A percentile compares a stretch with the other conserved stretches of the same genome.
Evolutionary conservation across 495 filamentous ascomycete species (phyloP).

Genomic region (Podospora pseudocomata): DNA sequence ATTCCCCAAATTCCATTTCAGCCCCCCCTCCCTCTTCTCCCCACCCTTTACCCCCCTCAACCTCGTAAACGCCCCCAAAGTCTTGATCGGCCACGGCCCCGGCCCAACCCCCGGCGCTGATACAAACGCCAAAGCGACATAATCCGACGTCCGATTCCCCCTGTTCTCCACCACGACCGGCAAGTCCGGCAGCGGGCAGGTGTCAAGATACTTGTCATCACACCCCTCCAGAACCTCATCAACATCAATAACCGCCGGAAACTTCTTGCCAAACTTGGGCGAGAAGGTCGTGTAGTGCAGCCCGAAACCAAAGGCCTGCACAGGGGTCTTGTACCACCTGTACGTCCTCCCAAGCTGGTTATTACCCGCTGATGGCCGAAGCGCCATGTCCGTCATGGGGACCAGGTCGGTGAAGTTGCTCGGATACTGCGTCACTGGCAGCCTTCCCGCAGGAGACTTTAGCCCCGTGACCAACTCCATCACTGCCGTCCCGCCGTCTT

Average conservation of each 20-base stretch:
- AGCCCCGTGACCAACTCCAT: constrained; percentile 51
- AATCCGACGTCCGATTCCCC: constrained; percentile 54
- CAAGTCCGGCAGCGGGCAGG: constrained; percentile 41
- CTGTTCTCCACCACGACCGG: constrained; percentile 48
- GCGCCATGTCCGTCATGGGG: constrained; percentile 42
- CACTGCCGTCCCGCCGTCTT: constrained; percentile 53
- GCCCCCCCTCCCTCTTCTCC: constrained; percentile 30
- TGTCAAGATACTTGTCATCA: constrained; percentile 37
- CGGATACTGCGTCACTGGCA: constrained; percentile 57
- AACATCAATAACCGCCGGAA: constrained; percentile 24
- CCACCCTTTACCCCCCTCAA: constrained; percentile 45
- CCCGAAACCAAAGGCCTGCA: constrained; percentile 50
- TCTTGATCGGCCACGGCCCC: constrained; percentile 59
- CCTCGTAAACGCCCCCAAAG: constrained; percentile 58
- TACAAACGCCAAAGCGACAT: constrained; percentile 55
- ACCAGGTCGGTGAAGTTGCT: constrained; percentile 38
- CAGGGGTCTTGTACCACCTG: constrained; percentile 40
- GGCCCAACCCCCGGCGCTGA: constrained; percentile 53
- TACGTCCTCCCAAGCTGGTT: constrained; percentile 38
- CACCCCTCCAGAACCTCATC: constrained; percentile 30
- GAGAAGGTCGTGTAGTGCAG: constrained; percentile 51
- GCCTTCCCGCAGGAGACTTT: constrained; percentile 53
- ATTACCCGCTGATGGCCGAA: constrained; percentile 29
- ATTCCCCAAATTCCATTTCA: constrained; percentile 55
- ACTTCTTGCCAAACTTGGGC: constrained; percentile 24